Evolutionary conservation across 2,329 filamentous ascomycete species (phyloP).

Genomic region (Arthrobotrys pseudoclavata): DNA sequence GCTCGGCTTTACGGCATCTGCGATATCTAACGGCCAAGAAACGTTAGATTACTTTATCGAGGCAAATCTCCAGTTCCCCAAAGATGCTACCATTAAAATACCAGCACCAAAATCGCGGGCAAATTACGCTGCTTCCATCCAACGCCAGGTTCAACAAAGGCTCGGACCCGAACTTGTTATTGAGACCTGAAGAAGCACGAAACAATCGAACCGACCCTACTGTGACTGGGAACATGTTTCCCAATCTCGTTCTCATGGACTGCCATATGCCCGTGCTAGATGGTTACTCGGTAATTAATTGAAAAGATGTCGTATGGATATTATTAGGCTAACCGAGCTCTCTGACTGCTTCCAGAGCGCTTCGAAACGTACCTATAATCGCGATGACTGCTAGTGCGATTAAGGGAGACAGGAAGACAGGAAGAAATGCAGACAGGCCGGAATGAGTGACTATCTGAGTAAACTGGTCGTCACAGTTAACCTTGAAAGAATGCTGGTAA

Average conservation of each 20-base stretch:
- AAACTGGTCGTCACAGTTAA: conserved; percentile 54
- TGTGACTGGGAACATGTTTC: conserved; percentile 68
- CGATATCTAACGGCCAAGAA: conserved; percentile 72
- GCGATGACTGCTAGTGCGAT: conserved; percentile 87
- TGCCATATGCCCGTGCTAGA: conserved; percentile 70
- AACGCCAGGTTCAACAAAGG: conserved; percentile 69
- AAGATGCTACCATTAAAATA: conserved; percentile 29
- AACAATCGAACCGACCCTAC: conserved; percentile 9
- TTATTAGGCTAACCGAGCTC: conserved; percentile 44
- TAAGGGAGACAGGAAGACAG: conserved; percentile 79
- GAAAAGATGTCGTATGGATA: background rate
- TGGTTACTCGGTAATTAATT: conserved; percentile 48
- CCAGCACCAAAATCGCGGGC: conserved; percentile 63
- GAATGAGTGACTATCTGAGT: conserved; percentile 80
- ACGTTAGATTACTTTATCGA: conserved; percentile 79
- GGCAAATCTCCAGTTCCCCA: conserved; percentile 66
- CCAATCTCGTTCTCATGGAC: conserved; percentile 73
- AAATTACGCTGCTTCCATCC: conserved; percentile 44
- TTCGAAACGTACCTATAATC: conserved; percentile 77
- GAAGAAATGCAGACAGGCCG: conserved; percentile 79
- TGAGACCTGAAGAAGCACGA: background rate
- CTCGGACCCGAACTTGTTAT: conserved; percentile 68
- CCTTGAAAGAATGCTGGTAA: conserved; percentile 56
- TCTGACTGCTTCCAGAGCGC: conserved; percentile 67
- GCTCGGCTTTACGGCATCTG: conserved; percentile 54